Percentiles rank a stretch among this genome's conserved stretches.
Conservation (phyloP, 2,329 filamentous ascomycete species). For the Fusarium papillatum region DNA sequence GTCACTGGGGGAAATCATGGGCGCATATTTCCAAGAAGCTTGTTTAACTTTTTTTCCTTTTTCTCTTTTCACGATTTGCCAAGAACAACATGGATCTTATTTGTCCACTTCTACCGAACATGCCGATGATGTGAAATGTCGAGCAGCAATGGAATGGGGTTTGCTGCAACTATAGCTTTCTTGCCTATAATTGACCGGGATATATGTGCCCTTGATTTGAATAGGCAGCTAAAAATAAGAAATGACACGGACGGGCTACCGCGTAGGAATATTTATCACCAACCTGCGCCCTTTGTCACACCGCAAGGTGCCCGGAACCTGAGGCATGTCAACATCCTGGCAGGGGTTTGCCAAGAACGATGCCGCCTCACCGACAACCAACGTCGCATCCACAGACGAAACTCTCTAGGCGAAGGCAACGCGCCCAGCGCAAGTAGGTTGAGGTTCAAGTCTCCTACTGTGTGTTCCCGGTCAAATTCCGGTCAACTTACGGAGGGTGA, state of each 20-base stretch:
- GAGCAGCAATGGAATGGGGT: not conserved
- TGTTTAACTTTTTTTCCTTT: not conserved
- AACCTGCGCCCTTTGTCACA: not conserved
- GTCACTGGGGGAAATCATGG: not conserved
- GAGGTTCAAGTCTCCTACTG: not conserved
- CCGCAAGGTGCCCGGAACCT: not conserved
- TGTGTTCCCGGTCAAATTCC: not conserved
- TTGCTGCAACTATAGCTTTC: not conserved
- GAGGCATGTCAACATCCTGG: not conserved
- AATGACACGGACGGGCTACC: not conserved
- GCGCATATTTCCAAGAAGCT: not conserved
- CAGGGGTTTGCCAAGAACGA: not conserved
- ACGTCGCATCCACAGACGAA: not conserved
- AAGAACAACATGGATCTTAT: not conserved
- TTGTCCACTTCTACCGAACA: not conserved
- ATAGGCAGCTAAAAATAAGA: not conserved
- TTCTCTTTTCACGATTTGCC: not conserved
- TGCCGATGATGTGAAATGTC: not conserved
- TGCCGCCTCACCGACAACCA: not conserved
- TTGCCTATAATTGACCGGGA: not conserved
- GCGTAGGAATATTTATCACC: not conserved
- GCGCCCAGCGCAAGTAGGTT: not conserved
- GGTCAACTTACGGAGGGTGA: not conserved
- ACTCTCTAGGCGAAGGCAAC: not conserved
- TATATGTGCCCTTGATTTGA: not conserved